Conservation (phyloP, 1,139 yeast species). For the Debaryomyces coudertii region DNA sequence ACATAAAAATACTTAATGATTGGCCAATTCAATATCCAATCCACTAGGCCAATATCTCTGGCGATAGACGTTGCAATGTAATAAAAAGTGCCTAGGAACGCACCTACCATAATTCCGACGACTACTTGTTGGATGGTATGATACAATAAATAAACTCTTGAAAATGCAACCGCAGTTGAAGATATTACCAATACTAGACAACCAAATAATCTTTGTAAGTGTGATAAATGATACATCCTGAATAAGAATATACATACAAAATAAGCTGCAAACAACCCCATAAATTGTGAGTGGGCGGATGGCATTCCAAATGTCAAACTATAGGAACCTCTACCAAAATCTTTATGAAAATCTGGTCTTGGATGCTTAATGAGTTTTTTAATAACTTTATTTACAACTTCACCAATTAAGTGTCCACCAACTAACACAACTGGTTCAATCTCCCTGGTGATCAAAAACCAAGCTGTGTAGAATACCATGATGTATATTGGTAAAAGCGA, state of each 20-base stretch:
- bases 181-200: constrained; percentile 26
- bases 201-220: constrained; percentile 27
- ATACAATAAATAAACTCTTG: constrained; percentile 78
- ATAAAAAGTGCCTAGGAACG: constrained; percentile 58
- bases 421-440: constrained; percentile 83
- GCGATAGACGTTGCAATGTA: constrained; percentile 54
- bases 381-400: constrained; percentile 67
- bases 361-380: constrained; percentile 70
- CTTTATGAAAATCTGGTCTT: constrained; percentile 68
- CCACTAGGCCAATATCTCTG: constrained; percentile 63
- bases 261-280: constrained; percentile 82
- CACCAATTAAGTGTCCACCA: constrained; percentile 83
- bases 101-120: constrained; percentile 72
- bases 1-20: constrained; percentile 49
- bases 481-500: constrained; percentile 84
- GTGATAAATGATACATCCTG: constrained; percentile 28
- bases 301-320: constrained; percentile 91
- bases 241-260: constrained; percentile 46
- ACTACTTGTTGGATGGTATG: constrained; percentile 75
- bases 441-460: constrained; percentile 83
- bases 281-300: constrained; percentile 93
- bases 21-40: constrained; percentile 57
- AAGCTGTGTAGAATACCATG: constrained; percentile 77
- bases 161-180: constrained; percentile 60
- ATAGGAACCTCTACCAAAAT: constrained; percentile 49